Evolutionary conservation across 768 basidiomycete genomes (phyloP).

Genomic region (Phylloporus arenicola): DNA sequence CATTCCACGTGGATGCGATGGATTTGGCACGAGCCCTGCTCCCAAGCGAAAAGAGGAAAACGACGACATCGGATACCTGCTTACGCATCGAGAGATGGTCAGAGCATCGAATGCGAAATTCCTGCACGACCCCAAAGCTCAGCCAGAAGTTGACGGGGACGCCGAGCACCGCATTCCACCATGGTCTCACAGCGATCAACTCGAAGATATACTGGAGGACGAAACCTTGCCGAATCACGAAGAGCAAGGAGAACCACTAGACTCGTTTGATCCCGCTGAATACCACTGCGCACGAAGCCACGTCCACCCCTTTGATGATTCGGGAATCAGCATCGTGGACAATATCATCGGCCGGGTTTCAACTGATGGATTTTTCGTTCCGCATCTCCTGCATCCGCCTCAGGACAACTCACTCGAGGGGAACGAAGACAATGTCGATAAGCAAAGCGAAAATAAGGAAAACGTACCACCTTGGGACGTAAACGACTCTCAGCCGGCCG

Average conservation of each 20-base stretch:
- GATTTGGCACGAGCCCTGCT: slow-evolving; percentile 24
- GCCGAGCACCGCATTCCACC: background rate
- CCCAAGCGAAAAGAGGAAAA: slow-evolving; percentile 12
- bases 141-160: background rate
- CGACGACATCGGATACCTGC: slow-evolving; percentile 16
- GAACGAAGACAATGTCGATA: slow-evolving; percentile 13
- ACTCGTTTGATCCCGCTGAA: background rate
- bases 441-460: slow-evolving; percentile 14
- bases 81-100: slow-evolving; percentile 24
- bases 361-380: slow-evolving; percentile 3
- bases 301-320: slow-evolving; percentile 9
- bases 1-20: slow-evolving; percentile 17
- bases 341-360: background rate
- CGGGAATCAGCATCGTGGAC: slow-evolving; percentile 13
- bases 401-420: slow-evolving; percentile 6
- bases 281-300: background rate
- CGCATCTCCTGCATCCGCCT: slow-evolving; percentile 3
- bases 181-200: background rate
- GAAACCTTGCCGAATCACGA: background rate
- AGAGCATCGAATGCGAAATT: slow-evolving; percentile 7
- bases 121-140: background rate
- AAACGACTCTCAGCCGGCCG: background rate
- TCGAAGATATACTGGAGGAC: background rate
- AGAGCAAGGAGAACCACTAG: background rate
- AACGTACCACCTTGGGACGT: slow-evolving; percentile 8